Evolutionary conservation across 75 land plant species (phyloP).

Genomic region (Isoetes taiwanensis): DNA sequence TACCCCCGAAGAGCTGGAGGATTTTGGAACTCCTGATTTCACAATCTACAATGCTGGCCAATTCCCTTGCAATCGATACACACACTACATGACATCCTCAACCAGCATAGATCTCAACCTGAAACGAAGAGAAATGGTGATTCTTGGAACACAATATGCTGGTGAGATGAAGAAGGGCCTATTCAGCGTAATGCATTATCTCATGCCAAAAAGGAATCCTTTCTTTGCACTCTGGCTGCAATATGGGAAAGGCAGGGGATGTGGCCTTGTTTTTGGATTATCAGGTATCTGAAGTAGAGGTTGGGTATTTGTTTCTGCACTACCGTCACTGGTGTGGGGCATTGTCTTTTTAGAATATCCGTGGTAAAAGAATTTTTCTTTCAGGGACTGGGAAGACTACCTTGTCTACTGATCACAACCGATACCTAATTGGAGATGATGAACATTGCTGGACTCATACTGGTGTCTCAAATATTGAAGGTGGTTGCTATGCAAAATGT

Average conservation of each 20-base stretch:
- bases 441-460: slow-evolving; percentile 29
- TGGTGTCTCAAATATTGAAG: slow-evolving; percentile 24
- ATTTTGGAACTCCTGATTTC: slow-evolving; percentile 12
- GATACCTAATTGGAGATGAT: slow-evolving; percentile 22
- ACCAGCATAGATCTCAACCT: slow-evolving; percentile 96
- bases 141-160: slow-evolving; percentile 39
- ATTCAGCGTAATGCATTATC: slow-evolving; percentile 27
- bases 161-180: slow-evolving; percentile 31
- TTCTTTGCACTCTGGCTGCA: slow-evolving; percentile 24
- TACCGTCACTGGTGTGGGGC: not conserved
- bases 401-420: slow-evolving; percentile 21
- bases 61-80: slow-evolving; percentile 13
- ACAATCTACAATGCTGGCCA: slow-evolving; percentile 12
- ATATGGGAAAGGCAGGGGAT: slow-evolving; percentile 26
- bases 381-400: slow-evolving; percentile 28
- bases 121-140: slow-evolving; percentile 92
- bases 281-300: slow-evolving; percentile 12
- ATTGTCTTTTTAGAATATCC: not conserved
- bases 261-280: slow-evolving; percentile 27
- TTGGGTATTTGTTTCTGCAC: no score
- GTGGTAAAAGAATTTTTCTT: not conserved
- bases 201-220: slow-evolving; percentile 28
- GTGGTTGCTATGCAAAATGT: slow-evolving; percentile 28
- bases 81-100: slow-evolving; percentile 22
- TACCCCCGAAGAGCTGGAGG: slow-evolving; percentile 13